Conservation (phyloP, 2,329 filamentous ascomycete species). For the Periconia macrospinosa region DNA sequence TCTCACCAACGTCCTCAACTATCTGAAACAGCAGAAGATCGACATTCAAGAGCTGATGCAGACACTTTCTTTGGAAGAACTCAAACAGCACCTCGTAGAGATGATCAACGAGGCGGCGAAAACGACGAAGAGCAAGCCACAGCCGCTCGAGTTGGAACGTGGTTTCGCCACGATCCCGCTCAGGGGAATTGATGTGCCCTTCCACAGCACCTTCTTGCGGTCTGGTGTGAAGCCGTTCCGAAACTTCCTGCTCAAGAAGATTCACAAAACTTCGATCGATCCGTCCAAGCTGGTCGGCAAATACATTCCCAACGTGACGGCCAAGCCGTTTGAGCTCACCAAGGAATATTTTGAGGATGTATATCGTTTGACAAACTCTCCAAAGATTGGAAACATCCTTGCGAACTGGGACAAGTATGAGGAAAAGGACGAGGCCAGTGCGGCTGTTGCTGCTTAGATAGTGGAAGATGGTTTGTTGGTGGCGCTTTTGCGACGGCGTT, state of each 20-base stretch:
- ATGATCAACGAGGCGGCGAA: constrained; percentile 90
- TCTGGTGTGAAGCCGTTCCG: constrained; percentile 99
- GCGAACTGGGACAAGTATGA: constrained; percentile 70
- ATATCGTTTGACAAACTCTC: constrained; percentile 85
- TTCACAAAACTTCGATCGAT: constrained; percentile 98
- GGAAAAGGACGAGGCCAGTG: constrained; percentile 39
- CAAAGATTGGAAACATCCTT: constrained; percentile 74
- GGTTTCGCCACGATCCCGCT: constrained; percentile 97
- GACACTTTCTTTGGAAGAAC: constrained; percentile 82
- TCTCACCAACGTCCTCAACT: constrained; percentile 83
- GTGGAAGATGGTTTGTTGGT: background rate
- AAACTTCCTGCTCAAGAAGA: constrained; percentile 98
- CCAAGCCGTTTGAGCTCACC: constrained; percentile 89
- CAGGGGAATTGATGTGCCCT: constrained; percentile 95
- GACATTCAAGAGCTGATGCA: constrained; percentile 93
- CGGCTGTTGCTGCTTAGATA: constrained; percentile 15
- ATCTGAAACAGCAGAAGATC: constrained; percentile 94
- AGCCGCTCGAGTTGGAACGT: constrained; percentile 85
- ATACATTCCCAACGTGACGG: constrained; percentile 99
- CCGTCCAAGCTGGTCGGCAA: constrained; percentile 96
- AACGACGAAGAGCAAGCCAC: constrained; percentile 84
- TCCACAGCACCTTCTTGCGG: constrained; percentile 97
- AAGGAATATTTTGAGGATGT: constrained; percentile 99
- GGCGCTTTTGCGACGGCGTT: constrained; percentile 3
- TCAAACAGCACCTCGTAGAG: constrained; percentile 84